Conservation (phyloP, 768 basidiomycete species). For the Collybia sordida region DNA sequence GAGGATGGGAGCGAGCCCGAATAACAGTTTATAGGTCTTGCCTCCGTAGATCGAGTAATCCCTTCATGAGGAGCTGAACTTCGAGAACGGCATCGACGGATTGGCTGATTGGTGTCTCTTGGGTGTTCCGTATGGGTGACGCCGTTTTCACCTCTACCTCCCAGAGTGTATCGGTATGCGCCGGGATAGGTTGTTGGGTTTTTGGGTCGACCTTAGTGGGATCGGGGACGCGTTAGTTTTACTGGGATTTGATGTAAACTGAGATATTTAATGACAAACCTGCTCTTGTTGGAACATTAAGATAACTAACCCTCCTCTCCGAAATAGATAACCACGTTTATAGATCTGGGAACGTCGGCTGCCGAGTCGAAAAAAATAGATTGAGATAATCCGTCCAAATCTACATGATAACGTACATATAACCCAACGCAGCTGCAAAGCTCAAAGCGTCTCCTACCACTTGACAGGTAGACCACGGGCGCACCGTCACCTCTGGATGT, state of each 20-base stretch:
- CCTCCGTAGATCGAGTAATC: conserved; percentile 72
- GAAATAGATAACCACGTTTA: conserved; percentile 78
- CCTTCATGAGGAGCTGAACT: conserved; percentile 83
- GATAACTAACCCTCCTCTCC: conserved; percentile 67
- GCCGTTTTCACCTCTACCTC: conserved; percentile 88
- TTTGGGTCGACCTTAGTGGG: conserved; percentile 63
- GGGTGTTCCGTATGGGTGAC: conserved; percentile 73
- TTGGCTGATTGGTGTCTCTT: conserved; percentile 69
- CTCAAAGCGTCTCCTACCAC: conserved; percentile 78
- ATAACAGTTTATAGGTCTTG: conserved; percentile 54
- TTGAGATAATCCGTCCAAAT: not conserved
- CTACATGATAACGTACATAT: conserved; percentile 46
- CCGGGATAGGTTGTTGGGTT: conserved; percentile 73
- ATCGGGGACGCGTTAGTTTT: not conserved
- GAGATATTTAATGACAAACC: conserved; percentile 33
- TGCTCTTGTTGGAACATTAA: conserved; percentile 88
- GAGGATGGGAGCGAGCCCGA: conserved; percentile 28
- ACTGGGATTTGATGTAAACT: not conserved
- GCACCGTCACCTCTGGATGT: conserved; percentile 84
- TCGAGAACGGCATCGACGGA: conserved; percentile 77
- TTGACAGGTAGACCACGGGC: conserved; percentile 80
- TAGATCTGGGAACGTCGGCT: conserved; percentile 76
- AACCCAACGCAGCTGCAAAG: conserved; percentile 80
- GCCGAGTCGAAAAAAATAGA: not conserved
- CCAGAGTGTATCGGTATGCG: conserved; percentile 81